Percentiles rank a stretch among this genome's conserved stretches.
phyloP scores from a whole-genome alignment of 2,329 filamentous ascomycete species.

The Penicillium fuscoglaucum region DNA sequence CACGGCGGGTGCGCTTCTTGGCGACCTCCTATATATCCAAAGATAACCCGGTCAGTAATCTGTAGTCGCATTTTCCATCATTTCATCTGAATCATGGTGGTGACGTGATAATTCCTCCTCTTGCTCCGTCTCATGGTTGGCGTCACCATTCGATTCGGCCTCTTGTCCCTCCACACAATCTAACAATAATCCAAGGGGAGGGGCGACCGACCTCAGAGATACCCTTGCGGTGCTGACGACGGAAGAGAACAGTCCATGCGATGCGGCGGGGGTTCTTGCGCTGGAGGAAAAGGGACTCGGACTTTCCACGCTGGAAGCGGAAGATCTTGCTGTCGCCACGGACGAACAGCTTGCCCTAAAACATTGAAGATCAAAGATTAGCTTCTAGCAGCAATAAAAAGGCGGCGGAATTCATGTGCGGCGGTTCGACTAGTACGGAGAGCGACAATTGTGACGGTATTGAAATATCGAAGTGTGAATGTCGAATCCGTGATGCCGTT shows the following conservation, averaged over 20 bases:
- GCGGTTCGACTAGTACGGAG: conserved; percentile 3
- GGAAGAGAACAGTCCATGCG: conserved; percentile 97
- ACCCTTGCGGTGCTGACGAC: conserved; percentile 99
- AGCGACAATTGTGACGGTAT: conserved; percentile 10
- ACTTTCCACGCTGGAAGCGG: conserved; percentile 99
- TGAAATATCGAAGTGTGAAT: conserved; percentile 8
- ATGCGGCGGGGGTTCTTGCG: conserved; percentile 99
- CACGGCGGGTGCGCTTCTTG: conserved; percentile 98
- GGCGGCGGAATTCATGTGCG: conserved; percentile 10
- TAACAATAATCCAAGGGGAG: conserved; percentile 23
- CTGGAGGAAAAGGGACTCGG: conserved; percentile 99
- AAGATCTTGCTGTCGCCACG: conserved; percentile 99
- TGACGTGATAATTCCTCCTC: conserved; percentile 11
- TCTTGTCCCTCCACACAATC: conserved; percentile 13
- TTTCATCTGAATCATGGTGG: conserved; percentile 2
- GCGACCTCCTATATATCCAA: conserved; percentile 78
- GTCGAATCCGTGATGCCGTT: conserved; percentile 14
- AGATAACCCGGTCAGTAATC: conserved; percentile 32
- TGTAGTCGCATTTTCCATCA: conserved; percentile 13
- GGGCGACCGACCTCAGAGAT: conserved; percentile 89
- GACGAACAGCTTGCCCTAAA: conserved; percentile 98
- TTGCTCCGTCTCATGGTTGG: conserved; percentile 14
- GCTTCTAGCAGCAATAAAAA: conserved; percentile 17
- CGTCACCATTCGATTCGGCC: conserved; percentile 8
- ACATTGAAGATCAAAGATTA: conserved; percentile 35